These are phyloP conservation scores for Penicillium brasilianum DNA, from an alignment of 2,329 filamentous ascomycete species.

Conservation along the genomic window DNA sequence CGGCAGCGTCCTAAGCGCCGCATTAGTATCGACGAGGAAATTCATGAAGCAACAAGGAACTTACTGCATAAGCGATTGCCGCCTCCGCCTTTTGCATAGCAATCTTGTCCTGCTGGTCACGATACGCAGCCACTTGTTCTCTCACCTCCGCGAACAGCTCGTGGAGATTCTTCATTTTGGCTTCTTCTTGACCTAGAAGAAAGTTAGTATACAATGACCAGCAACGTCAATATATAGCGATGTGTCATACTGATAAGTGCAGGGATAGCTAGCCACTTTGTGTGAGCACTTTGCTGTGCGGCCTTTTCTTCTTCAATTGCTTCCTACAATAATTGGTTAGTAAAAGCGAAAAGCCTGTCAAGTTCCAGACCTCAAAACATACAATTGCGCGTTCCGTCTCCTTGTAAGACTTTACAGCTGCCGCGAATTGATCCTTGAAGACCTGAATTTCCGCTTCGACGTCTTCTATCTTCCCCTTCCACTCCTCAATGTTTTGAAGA, in stretches of 20 bases:
- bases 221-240: slow-evolving; percentile 17
- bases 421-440: too few species aligned
- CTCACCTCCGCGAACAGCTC: slow-evolving; percentile 50
- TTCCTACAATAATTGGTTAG: slow-evolving; percentile 31
- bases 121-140: slow-evolving; percentile 57
- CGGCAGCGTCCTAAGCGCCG: slow-evolving; percentile 59
- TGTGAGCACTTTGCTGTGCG: slow-evolving; percentile 68
- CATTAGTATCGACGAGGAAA: slow-evolving; percentile 14
- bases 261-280: slow-evolving; percentile 69
- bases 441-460: slow-evolving; percentile 33
- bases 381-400: slow-evolving; percentile 51
- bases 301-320: slow-evolving; percentile 64
- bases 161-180: slow-evolving; percentile 51
- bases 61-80: slow-evolving; percentile 61
- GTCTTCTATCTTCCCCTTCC: slow-evolving; percentile 49
- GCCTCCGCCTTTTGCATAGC: slow-evolving; percentile 62
- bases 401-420: slow-evolving; percentile 29
- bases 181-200: slow-evolving; percentile 49
- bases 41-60: slow-evolving; percentile 19
- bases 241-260: slow-evolving; percentile 68
- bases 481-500: slow-evolving; percentile 54
- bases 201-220: slow-evolving; percentile 32
- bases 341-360: background rate
- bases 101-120: slow-evolving; percentile 60
- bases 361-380: slow-evolving; percentile 19